These are phyloP conservation scores for Yamadazyma phyllophila DNA, from an alignment of 805 yeast species.

Conservation along the genomic window DNA sequence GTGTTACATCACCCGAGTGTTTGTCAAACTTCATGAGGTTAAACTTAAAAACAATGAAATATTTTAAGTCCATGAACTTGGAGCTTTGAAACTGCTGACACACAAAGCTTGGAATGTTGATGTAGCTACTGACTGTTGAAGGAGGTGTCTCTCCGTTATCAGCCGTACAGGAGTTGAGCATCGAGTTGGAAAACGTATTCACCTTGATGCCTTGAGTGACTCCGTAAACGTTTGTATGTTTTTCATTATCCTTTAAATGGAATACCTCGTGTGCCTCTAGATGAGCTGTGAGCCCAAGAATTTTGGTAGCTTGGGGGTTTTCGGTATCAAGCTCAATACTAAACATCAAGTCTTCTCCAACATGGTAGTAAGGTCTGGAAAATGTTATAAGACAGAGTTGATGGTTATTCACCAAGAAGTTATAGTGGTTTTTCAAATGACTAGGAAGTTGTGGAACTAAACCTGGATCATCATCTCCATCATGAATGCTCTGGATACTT, in stretches of 20 bases:
- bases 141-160: neutral
- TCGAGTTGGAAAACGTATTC: conserved; percentile 32
- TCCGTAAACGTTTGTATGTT: conserved; percentile 26
- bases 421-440: conserved; percentile 35
- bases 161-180: conserved; percentile 7
- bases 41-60: conserved; percentile 35
- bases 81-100: conserved; percentile 38
- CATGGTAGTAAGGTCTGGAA: conserved; percentile 33
- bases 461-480: conserved; percentile 14
- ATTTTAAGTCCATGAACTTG: conserved; percentile 34
- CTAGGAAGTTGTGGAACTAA: conserved; percentile 25
- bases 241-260: conserved; percentile 19
- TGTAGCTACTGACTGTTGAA: conserved; percentile 18
- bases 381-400: conserved; percentile 32
- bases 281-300: conserved; percentile 33
- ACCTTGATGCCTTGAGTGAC: conserved; percentile 34
- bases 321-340: conserved; percentile 24
- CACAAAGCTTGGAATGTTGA: conserved; percentile 31
- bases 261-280: conserved; percentile 41
- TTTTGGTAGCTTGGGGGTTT: conserved; percentile 16
- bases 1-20: neutral
- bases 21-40: conserved; percentile 28
- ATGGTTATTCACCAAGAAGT: conserved; percentile 31
- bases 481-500: conserved; percentile 22
- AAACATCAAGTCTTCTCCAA: conserved; percentile 40